Conservation (phyloP, 805 yeast genomes). For the Crinitomyces ghanaensis region DNA sequence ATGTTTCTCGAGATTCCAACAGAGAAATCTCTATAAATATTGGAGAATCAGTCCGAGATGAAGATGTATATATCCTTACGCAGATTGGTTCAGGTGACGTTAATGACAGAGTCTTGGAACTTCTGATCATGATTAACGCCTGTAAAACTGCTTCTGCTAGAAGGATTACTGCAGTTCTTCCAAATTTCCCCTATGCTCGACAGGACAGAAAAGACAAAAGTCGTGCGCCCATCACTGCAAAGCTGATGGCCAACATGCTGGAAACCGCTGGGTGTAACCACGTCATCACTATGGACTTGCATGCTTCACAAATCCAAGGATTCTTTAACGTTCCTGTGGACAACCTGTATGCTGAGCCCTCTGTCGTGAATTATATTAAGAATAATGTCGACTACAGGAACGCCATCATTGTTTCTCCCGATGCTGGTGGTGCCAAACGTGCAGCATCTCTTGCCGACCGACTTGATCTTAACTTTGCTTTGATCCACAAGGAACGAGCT, state of each 20-base stretch:
- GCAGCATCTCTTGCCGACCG: constrained; percentile 96
- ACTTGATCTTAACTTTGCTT: constrained; percentile 84
- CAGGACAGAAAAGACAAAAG: constrained; percentile 96
- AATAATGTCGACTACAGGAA: constrained; percentile 46
- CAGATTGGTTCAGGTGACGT: constrained; percentile 83
- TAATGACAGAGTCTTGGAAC: constrained; percentile 79
- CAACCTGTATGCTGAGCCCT: constrained; percentile 92
- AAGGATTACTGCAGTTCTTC: constrained; percentile 87
- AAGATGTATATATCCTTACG: constrained; percentile 40
- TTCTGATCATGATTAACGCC: constrained; percentile 84
- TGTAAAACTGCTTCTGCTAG: constrained; percentile 93
- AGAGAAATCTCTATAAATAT: constrained; percentile 79
- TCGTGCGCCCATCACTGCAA: constrained; percentile 95
- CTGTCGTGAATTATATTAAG: constrained; percentile 71
- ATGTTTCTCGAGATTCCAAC: constrained; percentile 74
- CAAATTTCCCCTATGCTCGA: constrained; percentile 95
- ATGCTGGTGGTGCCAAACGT: constrained; percentile 98
- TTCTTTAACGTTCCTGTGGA: constrained; percentile 95
- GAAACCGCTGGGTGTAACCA: constrained; percentile 95
- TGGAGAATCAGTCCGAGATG: constrained; percentile 87
- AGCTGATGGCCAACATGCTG: constrained; percentile 82
- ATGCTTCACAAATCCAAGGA: constrained; percentile 97
- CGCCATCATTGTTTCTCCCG: constrained; percentile 86
- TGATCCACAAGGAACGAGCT: constrained; percentile 94
- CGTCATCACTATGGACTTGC: constrained; percentile 94